Evolutionary conservation across 2,329 filamentous ascomycete species (phyloP).

Genomic region (Myriangium duriaei): DNA sequence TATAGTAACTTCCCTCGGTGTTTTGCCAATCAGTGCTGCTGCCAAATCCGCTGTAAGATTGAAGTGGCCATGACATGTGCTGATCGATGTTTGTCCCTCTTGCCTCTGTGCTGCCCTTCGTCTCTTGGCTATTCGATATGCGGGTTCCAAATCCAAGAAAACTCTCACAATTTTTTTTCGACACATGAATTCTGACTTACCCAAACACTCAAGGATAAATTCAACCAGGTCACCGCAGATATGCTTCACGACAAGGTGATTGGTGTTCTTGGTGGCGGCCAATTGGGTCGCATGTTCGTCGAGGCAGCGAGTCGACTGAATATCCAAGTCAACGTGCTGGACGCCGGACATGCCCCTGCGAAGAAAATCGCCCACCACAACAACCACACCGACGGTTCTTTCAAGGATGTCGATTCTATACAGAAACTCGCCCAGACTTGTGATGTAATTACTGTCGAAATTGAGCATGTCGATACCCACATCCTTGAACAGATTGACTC

Average conservation of each 20-base stretch:
- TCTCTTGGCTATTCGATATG: too few relatives aligned
- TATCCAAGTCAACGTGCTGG: slow-evolving; percentile 66
- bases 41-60: too few relatives aligned
- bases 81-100: too few relatives aligned
- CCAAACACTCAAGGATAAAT: too few relatives aligned
- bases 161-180: too few relatives aligned
- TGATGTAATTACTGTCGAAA: slow-evolving; percentile 83
- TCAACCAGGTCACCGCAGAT: neutral
- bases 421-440: slow-evolving; percentile 62
- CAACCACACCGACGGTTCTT: slow-evolving; percentile 71
- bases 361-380: slow-evolving; percentile 71
- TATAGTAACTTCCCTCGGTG: too few relatives aligned
- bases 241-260: slow-evolving; percentile 21
- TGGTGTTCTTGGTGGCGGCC: slow-evolving; percentile 34
- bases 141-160: too few relatives aligned
- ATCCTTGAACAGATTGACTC: slow-evolving; percentile 72
- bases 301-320: slow-evolving; percentile 74
- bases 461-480: slow-evolving; percentile 87
- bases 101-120: too few relatives aligned
- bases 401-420: slow-evolving; percentile 71
- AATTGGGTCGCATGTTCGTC: slow-evolving; percentile 82
- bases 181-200: too few relatives aligned
- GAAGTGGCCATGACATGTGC: too few relatives aligned
- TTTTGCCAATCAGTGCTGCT: too few relatives aligned
- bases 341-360: slow-evolving; percentile 63